Percentiles rank a stretch among this genome's conserved stretches.
phyloP scores from a whole-genome alignment of 345 rosid genomes.

The Erysimum cheiranthoides region DNA sequence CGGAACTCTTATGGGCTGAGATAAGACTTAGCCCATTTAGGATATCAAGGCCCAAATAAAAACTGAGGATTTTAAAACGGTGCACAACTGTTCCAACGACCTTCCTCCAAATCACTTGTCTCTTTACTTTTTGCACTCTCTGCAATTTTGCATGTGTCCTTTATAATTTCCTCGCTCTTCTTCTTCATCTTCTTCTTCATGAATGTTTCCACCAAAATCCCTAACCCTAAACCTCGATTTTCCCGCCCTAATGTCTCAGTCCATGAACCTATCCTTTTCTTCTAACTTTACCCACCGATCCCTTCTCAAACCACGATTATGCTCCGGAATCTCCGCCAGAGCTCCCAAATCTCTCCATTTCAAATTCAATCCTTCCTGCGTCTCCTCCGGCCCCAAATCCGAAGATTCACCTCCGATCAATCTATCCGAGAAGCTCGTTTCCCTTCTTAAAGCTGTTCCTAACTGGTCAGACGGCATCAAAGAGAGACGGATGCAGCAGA shows the following conservation, averaged over 20 bases:
- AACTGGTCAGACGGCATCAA: conserved; percentile 86
- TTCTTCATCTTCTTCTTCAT: conserved; percentile 26
- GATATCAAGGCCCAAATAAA: not conserved
- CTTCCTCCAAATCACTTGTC: conserved; percentile 10
- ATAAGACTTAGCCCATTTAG: not conserved
- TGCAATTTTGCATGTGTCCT: conserved; percentile 33
- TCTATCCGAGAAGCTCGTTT: conserved; percentile 46
- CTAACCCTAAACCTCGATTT: conserved; percentile 45
- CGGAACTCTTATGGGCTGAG: not conserved
- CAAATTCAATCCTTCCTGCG: conserved; percentile 47
- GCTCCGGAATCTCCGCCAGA: conserved; percentile 46
- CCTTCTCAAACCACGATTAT: conserved; percentile 34
- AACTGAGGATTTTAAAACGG: not conserved
- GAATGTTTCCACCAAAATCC: conserved; percentile 40
- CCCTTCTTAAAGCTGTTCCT: conserved; percentile 72
- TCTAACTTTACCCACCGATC: conserved; percentile 49
- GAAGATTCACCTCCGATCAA: conserved; percentile 22
- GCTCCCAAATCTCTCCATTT: conserved; percentile 33
- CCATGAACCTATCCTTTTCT: conserved; percentile 47
- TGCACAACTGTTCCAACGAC: conserved; percentile 40
- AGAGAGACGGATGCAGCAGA: conserved; percentile 81
- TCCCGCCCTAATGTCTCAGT: conserved; percentile 56
- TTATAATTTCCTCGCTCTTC: not conserved
- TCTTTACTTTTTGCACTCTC: conserved; percentile 15
- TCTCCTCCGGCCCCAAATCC: conserved; percentile 41